phyloP scores from a whole-genome alignment of 139 green algal genomes.

The Closterium sp. region DNA sequence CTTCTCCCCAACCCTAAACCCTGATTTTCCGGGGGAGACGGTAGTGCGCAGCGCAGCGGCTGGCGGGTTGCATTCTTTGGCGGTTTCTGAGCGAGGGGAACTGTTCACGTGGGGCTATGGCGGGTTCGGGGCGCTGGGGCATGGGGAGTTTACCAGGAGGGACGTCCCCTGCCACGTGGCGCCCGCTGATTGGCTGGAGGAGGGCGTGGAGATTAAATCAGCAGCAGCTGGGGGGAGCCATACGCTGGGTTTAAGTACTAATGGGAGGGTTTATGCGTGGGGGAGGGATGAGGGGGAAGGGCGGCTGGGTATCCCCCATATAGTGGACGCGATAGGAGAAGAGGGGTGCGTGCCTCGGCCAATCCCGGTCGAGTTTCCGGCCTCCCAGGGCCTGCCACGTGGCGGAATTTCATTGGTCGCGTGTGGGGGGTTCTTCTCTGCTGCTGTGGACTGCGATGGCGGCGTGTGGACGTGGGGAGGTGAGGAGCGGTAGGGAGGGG shows the following conservation, averaged over 20 bases:
- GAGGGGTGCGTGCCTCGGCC: no score
- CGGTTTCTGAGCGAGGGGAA: neutral
- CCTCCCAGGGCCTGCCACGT: neutral
- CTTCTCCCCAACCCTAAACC: constrained; percentile 1
- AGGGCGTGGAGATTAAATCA: neutral
- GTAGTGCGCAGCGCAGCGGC: neutral
- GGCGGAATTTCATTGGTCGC: neutral
- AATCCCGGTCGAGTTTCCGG: neutral
- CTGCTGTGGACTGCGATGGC: constrained; percentile 1
- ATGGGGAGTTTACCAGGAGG: constrained; percentile 13
- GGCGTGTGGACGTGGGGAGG: constrained; percentile 33
- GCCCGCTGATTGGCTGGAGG: neutral
- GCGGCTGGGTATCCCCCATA: neutral
- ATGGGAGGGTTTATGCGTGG: constrained; percentile 5
- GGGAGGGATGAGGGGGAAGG: constrained; percentile 21
- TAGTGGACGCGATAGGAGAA: neutral
- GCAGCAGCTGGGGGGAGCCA: constrained; percentile 7
- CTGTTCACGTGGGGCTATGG: constrained; percentile 33
- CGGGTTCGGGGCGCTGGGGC: constrained; percentile 26
- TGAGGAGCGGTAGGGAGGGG: neutral
- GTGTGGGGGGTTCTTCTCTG: constrained; percentile 33
- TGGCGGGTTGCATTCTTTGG: constrained; percentile 14
- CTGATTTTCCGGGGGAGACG: neutral
- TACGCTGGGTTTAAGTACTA: neutral
- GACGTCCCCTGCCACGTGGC: no score